These are phyloP conservation scores for Magnusiomyces fungicola DNA, from an alignment of 1,139 yeast genomes.

Conservation along the genomic window DNA sequence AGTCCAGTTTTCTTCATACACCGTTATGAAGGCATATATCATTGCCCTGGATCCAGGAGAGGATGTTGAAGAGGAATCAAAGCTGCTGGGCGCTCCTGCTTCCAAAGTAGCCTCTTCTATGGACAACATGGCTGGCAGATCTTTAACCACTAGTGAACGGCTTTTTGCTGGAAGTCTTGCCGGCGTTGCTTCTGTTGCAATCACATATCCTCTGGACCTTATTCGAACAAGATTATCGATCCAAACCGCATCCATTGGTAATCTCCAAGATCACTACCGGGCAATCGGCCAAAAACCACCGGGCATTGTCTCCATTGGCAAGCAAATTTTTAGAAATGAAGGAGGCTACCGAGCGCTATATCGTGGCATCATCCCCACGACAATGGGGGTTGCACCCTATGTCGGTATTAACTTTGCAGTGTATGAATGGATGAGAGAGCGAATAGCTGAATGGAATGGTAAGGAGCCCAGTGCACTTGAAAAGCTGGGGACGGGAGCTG, in stretches of 20 bases:
- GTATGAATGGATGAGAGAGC: slow-evolving; percentile 71
- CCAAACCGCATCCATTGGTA: slow-evolving; percentile 72
- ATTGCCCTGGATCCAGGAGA: slow-evolving; percentile 1
- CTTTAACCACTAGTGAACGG: slow-evolving; percentile 47
- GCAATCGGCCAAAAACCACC: slow-evolving; percentile 40
- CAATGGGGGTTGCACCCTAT: slow-evolving; percentile 92
- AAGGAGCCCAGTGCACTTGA: slow-evolving; percentile 38
- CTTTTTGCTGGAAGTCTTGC: slow-evolving; percentile 73
- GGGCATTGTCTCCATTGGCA: slow-evolving; percentile 54
- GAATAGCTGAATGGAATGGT: slow-evolving; percentile 23
- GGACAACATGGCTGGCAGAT: slow-evolving; percentile 1
- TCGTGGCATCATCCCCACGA: slow-evolving; percentile 81
- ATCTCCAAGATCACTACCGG: slow-evolving; percentile 41
- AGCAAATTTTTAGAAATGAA: slow-evolving; percentile 58
- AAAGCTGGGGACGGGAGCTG: slow-evolving; percentile 74
- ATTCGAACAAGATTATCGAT: slow-evolving; percentile 84
- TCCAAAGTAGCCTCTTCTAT: slow-evolving; percentile 5
- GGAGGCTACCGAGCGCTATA: slow-evolving; percentile 78
- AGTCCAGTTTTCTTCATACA: slow-evolving; percentile 85
- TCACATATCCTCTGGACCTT: slow-evolving; percentile 87
- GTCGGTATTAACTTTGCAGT: slow-evolving; percentile 89
- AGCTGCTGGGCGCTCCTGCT: neutral
- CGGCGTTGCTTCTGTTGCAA: slow-evolving; percentile 72
- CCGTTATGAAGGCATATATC: slow-evolving; percentile 47
- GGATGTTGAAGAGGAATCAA: neutral